phyloP scores from a whole-genome alignment of 164 flowering plant genomes.

The Vitis rupestris region DNA sequence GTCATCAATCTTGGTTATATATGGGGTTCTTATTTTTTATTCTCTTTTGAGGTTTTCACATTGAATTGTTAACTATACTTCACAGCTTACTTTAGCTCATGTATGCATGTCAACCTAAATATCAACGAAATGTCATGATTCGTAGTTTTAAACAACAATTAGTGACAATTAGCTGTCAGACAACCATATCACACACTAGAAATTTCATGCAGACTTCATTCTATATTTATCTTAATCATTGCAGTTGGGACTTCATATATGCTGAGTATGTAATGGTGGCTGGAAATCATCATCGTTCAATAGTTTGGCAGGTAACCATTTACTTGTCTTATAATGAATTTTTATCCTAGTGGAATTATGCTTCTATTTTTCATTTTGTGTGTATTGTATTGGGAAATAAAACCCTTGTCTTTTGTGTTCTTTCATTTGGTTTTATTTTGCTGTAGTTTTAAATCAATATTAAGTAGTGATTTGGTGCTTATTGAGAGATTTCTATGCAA shows the following conservation, averaged over 20 bases:
- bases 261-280: conserved; percentile 98
- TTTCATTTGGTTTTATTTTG: no score
- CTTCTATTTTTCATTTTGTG: no score
- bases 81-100: background rate
- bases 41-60: background rate
- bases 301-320: conserved; percentile 80
- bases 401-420: no score
- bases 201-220: no score
- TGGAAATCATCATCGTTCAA: conserved; percentile 79
- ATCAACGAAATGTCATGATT: background rate
- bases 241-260: conserved; percentile 99
- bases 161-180: background rate
- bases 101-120: background rate
- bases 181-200: background rate
- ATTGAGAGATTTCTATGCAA: no score
- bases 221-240: conserved; percentile 1
- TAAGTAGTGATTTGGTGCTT: no score
- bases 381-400: no score
- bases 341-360: background rate
- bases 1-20: background rate
- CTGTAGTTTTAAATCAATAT: no score
- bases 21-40: background rate
- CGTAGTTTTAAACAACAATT: background rate
- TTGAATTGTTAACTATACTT: background rate
- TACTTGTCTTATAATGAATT: background rate